Evolutionary conservation across 1,139 yeast species (phyloP).

Genomic region (Suhomyces coccinellae): DNA sequence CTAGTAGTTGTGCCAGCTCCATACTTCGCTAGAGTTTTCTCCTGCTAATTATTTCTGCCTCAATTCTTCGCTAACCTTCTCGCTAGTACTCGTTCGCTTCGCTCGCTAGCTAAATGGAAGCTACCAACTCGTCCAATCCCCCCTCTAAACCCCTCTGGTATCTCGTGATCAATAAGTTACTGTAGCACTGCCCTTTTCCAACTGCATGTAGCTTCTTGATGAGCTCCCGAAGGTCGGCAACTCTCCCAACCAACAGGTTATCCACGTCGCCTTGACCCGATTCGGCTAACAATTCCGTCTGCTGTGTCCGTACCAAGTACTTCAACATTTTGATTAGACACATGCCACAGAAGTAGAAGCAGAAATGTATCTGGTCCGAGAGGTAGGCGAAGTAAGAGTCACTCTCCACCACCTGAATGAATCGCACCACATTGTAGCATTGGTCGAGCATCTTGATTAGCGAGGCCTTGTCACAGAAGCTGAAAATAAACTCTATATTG

Average conservation of each 20-base stretch:
- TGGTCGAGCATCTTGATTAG: constrained; percentile 31
- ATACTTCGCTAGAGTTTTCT: too few relatives aligned
- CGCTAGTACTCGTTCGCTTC: not conserved
- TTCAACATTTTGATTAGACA: constrained; percentile 37
- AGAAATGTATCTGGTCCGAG: constrained; percentile 66
- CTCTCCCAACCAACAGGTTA: not conserved
- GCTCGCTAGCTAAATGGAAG: not conserved
- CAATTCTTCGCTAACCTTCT: not conserved
- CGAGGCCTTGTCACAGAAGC: constrained; percentile 22
- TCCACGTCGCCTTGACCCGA: not conserved
- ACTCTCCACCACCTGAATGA: constrained; percentile 44
- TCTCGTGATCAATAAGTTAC: constrained; percentile 31
- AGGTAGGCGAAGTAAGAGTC: constrained; percentile 67
- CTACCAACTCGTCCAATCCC: not conserved
- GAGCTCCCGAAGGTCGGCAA: constrained; percentile 15
- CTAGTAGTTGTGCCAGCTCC: too few relatives aligned
- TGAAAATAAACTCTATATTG: constrained; percentile 26
- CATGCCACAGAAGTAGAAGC: constrained; percentile 52
- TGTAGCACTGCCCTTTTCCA: constrained; percentile 28
- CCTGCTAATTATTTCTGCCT: too few relatives aligned
- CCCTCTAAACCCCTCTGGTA: constrained; percentile 28
- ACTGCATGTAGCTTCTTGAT: constrained; percentile 34
- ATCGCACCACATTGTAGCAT: constrained; percentile 45
- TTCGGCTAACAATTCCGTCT: constrained; percentile 5
- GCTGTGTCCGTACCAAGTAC: constrained; percentile 11